Conservation (phyloP, 164 flowering plant species). For the Kalanchoe fedtschenkoi region DNA sequence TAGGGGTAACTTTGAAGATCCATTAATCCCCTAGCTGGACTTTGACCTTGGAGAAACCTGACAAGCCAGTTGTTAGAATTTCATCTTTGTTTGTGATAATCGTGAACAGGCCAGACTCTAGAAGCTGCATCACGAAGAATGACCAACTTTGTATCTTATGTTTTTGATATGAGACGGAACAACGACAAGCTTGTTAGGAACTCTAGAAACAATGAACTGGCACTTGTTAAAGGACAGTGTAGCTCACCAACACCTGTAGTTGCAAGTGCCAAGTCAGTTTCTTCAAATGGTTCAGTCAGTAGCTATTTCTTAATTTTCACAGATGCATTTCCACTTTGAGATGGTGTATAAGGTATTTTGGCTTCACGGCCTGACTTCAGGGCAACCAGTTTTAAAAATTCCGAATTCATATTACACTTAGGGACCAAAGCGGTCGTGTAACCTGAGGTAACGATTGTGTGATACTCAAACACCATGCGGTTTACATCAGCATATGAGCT, state of each 20-base stretch:
- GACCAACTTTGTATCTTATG: neutral
- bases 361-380: neutral
- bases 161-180: neutral
- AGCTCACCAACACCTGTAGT: neutral
- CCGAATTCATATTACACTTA: too few species aligned
- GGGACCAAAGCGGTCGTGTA: too few species aligned
- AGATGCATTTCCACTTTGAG: neutral
- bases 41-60: neutral
- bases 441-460: too few species aligned
- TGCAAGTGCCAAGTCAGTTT: neutral
- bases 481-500: too few species aligned
- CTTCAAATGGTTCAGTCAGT: neutral
- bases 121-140: neutral
- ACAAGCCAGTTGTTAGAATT: neutral
- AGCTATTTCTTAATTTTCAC: neutral
- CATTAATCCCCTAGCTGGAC: slow-evolving; percentile 1
- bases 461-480: too few species aligned
- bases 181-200: neutral
- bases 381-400: too few species aligned
- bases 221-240: neutral
- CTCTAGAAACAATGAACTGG: neutral
- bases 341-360: neutral
- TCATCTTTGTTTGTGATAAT: neutral
- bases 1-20: neutral
- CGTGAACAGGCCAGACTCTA: neutral